A percentile compares a stretch with the other conserved stretches of the same genome.
These are phyloP conservation scores for Pseudophaeomoniella oleicola DNA, from an alignment of 2,329 filamentous ascomycete species.

Conservation along the genomic window DNA sequence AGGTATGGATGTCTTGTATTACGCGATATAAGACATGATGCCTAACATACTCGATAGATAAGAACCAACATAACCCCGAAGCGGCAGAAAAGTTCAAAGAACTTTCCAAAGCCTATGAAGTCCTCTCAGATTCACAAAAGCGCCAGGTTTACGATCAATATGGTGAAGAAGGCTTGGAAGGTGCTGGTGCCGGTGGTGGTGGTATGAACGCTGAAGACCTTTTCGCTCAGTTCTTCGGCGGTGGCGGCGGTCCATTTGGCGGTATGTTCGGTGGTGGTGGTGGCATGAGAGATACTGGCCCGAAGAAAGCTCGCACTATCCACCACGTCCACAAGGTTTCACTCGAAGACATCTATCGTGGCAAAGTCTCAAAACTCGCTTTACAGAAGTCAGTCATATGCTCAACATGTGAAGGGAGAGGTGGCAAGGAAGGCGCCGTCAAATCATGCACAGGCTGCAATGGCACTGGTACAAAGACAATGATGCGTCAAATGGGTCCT, in stretches of 20 bases:
- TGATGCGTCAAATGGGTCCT: conserved; percentile 99
- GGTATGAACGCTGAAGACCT: conserved; percentile 95
- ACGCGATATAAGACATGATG: conserved; percentile 1
- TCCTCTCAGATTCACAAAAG: conserved; percentile 85
- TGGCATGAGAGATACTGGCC: conserved; percentile 66
- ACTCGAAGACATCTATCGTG: conserved; percentile 93
- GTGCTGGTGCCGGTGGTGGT: conserved; percentile 63
- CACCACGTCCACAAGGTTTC: conserved; percentile 98
- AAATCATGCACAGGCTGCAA: conserved; percentile 85
- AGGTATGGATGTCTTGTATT: conserved; percentile 41
- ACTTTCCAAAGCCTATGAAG: conserved; percentile 87
- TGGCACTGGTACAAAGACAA: conserved; percentile 95
- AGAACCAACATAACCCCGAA: conserved; percentile 86
- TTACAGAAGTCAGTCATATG: conserved; percentile 97
- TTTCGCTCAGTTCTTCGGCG: conserved; percentile 93
- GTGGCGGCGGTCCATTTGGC: conserved; percentile 50
- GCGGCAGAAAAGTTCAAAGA: conserved; percentile 99
- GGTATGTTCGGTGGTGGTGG: conserved; percentile 66
- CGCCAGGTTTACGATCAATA: conserved; percentile 89
- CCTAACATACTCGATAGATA: conserved; percentile 44
- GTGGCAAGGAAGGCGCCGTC: conserved; percentile 95
- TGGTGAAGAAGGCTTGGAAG: conserved; percentile 88
- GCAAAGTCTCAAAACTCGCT: conserved; percentile 94
- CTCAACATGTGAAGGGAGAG: conserved; percentile 81
- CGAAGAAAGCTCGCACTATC: conserved; percentile 86